A percentile compares a stretch with the other conserved stretches of the same genome.
Evolutionary conservation across 2,329 filamentous ascomycete genomes (phyloP).

Genomic region (Colletotrichum liriopes): DNA sequence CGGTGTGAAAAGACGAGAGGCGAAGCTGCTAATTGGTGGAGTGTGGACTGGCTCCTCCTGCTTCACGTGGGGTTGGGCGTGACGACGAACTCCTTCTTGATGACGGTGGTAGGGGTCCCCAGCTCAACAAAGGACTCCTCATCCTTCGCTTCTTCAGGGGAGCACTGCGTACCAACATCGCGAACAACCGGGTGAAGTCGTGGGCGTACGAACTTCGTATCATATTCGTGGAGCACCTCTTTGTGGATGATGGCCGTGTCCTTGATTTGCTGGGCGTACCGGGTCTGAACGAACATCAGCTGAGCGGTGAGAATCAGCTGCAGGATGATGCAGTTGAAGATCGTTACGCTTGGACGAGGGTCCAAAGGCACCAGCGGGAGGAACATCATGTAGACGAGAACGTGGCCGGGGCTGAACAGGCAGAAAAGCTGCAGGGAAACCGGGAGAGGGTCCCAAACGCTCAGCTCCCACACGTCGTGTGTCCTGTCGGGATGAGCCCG

Average conservation of each 20-base stretch:
- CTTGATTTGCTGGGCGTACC: conserved; percentile 87
- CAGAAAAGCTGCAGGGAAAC: conserved; percentile 87
- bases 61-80: conserved; percentile 86
- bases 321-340: conserved; percentile 86
- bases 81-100: conserved; percentile 84
- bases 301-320: conserved; percentile 83
- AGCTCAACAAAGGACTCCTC: conserved; percentile 61
- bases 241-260: conserved; percentile 89
- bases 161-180: conserved; percentile 86
- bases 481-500: conserved; percentile 86
- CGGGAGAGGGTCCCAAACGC: conserved; percentile 93
- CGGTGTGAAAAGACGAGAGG: conserved; percentile 42
- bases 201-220: conserved; percentile 95
- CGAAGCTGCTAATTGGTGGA: conserved; percentile 33
- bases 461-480: conserved; percentile 94
- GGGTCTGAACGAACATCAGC: conserved; percentile 79
- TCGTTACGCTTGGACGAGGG: conserved; percentile 85
- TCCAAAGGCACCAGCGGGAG: conserved; percentile 84
- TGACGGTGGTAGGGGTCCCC: conserved; percentile 71
- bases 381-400: conserved; percentile 91
- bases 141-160: conserved; percentile 61
- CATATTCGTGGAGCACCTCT: conserved; percentile 95
- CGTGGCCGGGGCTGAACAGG: conserved; percentile 92
- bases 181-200: conserved; percentile 84
- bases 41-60: conserved; percentile 63